A percentile compares a stretch with the other conserved stretches of the same genome.
These are phyloP conservation scores for Penicillium cinerascens DNA, from an alignment of 495 filamentous ascomycete species.

Conservation along the genomic window DNA sequence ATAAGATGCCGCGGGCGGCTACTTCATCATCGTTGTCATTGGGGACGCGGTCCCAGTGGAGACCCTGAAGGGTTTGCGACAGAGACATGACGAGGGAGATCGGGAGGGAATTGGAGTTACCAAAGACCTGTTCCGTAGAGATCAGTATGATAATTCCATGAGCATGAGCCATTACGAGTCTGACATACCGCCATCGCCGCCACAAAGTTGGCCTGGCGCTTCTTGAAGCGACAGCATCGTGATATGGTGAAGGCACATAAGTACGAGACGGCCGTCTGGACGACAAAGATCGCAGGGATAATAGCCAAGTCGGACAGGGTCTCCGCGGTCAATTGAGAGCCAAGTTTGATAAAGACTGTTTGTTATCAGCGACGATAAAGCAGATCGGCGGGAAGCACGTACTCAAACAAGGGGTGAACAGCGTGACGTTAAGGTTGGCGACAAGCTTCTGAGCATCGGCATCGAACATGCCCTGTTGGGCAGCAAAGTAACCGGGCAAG, in stretches of 20 bases:
- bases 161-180: not conserved
- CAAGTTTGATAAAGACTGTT: conserved; percentile 92
- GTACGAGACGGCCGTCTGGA: conserved; percentile 84
- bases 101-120: conserved; percentile 96
- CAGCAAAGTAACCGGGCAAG: conserved; percentile 92
- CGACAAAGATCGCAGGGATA: conserved; percentile 88
- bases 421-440: conserved; percentile 86
- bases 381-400: conserved; percentile 29
- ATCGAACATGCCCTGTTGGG: conserved; percentile 85
- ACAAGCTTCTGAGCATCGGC: conserved; percentile 92
- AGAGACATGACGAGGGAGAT: conserved; percentile 94
- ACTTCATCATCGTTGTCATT: conserved; percentile 96
- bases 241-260: conserved; percentile 64
- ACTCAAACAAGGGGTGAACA: conserved; percentile 98
- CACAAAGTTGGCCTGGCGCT: conserved; percentile 85
- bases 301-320: conserved; percentile 87
- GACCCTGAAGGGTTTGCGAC: conserved; percentile 81
- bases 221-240: conserved; percentile 73
- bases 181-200: conserved; percentile 82
- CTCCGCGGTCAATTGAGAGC: conserved; percentile 87
- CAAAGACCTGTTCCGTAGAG: conserved; percentile 64
- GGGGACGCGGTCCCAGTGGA: conserved; percentile 88
- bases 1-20: conserved; percentile 87
- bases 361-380: not conserved
- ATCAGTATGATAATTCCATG: conserved; percentile 5